These are phyloP conservation scores for Fusarium sp. DNA, from an alignment of 2,329 filamentous ascomycete species.

Conservation along the genomic window DNA sequence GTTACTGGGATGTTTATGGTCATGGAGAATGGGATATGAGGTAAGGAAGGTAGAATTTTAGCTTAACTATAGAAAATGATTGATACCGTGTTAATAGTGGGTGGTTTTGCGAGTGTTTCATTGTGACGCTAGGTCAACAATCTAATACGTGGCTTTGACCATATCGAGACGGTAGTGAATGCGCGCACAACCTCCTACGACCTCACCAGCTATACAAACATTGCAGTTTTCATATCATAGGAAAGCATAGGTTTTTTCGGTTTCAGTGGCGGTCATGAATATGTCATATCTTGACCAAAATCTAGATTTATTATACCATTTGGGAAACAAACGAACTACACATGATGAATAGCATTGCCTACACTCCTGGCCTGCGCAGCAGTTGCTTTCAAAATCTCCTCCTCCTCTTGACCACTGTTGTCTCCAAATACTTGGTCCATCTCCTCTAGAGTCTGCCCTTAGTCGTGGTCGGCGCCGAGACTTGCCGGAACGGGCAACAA, in stretches of 20 bases:
- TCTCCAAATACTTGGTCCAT: constrained; percentile 75
- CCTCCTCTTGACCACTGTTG: constrained; percentile 13
- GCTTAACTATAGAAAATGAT: constrained; percentile 11
- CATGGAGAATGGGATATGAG: constrained; percentile 9
- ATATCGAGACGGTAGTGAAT: neutral
- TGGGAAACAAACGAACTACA: neutral
- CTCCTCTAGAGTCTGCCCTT: constrained; percentile 59
- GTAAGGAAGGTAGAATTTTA: constrained; percentile 5
- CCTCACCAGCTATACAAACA: neutral
- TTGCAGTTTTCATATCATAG: neutral
- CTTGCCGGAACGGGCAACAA: neutral
- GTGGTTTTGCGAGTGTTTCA: neutral
- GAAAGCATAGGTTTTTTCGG: neutral
- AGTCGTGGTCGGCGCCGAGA: constrained; percentile 50
- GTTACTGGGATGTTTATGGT: constrained; percentile 14
- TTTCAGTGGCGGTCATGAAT: neutral
- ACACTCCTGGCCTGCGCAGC: neutral
- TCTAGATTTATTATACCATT: neutral
- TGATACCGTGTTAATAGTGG: neutral
- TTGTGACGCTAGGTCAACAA: neutral
- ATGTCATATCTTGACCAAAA: neutral
- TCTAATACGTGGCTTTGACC: neutral
- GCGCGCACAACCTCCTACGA: neutral
- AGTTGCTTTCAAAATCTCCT: neutral
- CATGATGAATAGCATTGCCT: neutral